Percentiles rank a stretch among this genome's conserved stretches.
These are phyloP conservation scores for Perkinsus olseni DNA, from an alignment of 169 alveolate genomes.

Conservation along the genomic window DNA sequence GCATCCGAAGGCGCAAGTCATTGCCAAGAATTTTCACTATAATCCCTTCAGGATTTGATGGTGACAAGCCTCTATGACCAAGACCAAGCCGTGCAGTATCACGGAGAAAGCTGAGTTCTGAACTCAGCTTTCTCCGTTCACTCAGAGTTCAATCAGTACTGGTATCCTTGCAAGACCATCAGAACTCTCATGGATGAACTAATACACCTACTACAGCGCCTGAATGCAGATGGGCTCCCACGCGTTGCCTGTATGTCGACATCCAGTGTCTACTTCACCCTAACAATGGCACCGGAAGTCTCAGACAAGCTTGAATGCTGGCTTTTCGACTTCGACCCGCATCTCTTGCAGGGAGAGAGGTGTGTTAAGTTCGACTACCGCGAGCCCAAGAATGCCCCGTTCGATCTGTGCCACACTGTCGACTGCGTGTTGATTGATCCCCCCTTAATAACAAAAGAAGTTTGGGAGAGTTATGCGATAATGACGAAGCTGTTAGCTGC, in stretches of 20 bases:
- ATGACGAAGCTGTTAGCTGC: slow-evolving; percentile 45
- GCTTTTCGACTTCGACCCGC: slow-evolving; percentile 46
- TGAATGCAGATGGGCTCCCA: background rate
- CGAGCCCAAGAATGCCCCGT: slow-evolving; percentile 42
- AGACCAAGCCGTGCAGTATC: background rate
- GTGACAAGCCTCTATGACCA: too few relatives aligned
- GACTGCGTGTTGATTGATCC: slow-evolving; percentile 66
- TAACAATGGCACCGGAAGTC: slow-evolving; percentile 23
- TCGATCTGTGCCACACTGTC: slow-evolving; percentile 36
- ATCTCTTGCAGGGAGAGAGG: slow-evolving; percentile 46
- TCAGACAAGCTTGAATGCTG: slow-evolving; percentile 20
- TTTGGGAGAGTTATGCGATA: slow-evolving; percentile 56
- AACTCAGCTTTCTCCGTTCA: too few relatives aligned
- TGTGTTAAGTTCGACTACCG: slow-evolving; percentile 53
- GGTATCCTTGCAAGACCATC: slow-evolving; percentile 59
- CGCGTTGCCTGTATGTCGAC: slow-evolving; percentile 50
- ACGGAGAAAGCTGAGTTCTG: slow-evolving; percentile 53
- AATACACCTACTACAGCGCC: slow-evolving; percentile 2
- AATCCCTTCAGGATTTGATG: too few relatives aligned
- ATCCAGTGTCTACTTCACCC: slow-evolving; percentile 45
- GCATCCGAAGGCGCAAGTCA: too few relatives aligned
- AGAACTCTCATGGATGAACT: slow-evolving; percentile 43
- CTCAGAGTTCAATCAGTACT: slow-evolving; percentile 60
- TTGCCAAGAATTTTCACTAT: too few relatives aligned
- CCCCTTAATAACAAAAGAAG: slow-evolving; percentile 68